Evolutionary conservation across 179 eudicot genomes (phyloP).

Genomic region (Actinidia chinensis): DNA sequence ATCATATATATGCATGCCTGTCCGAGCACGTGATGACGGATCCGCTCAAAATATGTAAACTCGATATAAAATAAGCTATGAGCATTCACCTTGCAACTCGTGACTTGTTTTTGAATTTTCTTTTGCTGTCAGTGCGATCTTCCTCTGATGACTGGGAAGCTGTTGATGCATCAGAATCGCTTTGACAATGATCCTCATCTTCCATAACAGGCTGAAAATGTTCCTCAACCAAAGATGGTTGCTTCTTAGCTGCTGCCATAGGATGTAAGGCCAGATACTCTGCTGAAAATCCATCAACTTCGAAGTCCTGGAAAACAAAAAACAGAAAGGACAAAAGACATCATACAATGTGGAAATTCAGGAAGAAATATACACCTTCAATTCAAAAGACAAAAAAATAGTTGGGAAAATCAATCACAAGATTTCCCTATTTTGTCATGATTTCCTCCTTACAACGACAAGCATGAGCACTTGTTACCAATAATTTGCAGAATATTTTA

Average conservation of each 20-base stretch:
- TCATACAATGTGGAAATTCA: background rate
- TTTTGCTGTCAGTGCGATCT: conserved; percentile 28
- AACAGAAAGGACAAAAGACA: background rate
- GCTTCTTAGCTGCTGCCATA: conserved; percentile 46
- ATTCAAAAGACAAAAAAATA: background rate
- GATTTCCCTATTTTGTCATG: background rate
- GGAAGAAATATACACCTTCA: no score
- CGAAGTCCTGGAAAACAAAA: conserved; percentile 55
- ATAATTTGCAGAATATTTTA: background rate
- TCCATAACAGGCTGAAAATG: conserved; percentile 73
- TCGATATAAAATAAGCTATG: background rate
- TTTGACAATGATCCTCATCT: conserved; percentile 30
- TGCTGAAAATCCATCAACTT: conserved; percentile 60
- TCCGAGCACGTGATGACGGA: no score
- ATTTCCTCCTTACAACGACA: background rate
- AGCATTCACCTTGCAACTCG: conserved; percentile 49
- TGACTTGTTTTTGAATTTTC: conserved; percentile 37
- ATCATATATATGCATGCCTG: no score
- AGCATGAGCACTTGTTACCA: background rate
- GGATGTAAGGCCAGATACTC: conserved; percentile 73
- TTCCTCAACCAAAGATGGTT: conserved; percentile 58
- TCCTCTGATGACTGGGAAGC: conserved; percentile 52
- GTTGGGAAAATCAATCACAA: background rate
- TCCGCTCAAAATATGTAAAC: no score
- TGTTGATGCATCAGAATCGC: conserved; percentile 57